These are phyloP conservation scores for Elongisporangium anandrum DNA, from an alignment of 352 stramenopile species.

Conservation along the genomic window DNA sequence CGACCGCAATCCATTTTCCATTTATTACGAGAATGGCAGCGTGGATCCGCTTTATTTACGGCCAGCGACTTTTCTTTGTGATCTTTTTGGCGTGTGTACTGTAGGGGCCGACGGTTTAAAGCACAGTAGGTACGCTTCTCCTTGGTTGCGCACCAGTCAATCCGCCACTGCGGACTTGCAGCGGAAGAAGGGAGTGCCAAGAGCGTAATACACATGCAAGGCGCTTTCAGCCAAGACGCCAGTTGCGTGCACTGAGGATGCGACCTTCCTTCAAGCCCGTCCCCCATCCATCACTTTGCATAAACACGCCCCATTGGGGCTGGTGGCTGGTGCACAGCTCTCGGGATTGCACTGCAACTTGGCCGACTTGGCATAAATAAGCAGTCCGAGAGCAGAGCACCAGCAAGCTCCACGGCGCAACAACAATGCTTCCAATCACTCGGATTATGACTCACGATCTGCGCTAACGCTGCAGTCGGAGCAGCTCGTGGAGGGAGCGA, in stretches of 20 bases:
- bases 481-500: not conserved
- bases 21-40: not conserved
- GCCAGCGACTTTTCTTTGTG: not conserved
- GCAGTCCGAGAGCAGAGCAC: not conserved
- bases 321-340: not conserved
- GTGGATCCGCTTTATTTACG: not conserved
- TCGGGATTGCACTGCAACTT: not conserved
- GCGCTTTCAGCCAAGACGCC: not conserved
- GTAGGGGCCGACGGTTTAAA: not conserved
- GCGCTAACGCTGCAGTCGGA: not conserved
- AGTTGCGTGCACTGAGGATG: not conserved
- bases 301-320: not conserved
- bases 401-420: not conserved
- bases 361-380: not conserved
- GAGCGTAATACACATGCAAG: not conserved
- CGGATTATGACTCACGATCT: not conserved
- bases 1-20: not conserved
- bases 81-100: not conserved
- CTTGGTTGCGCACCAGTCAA: not conserved
- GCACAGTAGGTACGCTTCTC: not conserved
- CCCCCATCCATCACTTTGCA: not conserved
- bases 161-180: not conserved
- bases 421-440: not conserved
- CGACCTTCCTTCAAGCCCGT: not conserved
- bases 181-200: not conserved